phyloP scores from a whole-genome alignment of 2,329 filamentous ascomycete genomes.

The Ophiostoma ips region DNA sequence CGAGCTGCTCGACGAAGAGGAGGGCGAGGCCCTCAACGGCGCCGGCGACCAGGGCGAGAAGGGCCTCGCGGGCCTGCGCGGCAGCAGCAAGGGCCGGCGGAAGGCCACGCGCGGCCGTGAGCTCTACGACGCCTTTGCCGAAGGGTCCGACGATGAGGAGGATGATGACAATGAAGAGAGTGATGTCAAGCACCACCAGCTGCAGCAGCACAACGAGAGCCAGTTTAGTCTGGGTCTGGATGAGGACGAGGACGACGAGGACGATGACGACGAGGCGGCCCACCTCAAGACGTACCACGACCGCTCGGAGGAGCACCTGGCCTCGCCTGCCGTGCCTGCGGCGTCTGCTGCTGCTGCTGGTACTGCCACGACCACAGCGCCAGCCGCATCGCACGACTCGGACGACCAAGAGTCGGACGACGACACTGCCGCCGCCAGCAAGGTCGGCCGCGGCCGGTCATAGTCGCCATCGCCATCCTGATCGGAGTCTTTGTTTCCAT shows the following conservation, averaged over 20 bases:
- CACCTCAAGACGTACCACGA: conserved; percentile 16
- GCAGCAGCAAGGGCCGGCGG: conserved; percentile 28
- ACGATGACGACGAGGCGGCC: conserved; percentile 24
- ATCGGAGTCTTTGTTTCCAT: too few species aligned
- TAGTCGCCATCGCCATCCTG: not conserved
- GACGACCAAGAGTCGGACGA: conserved; percentile 21
- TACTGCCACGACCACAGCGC: conserved; percentile 19
- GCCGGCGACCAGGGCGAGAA: conserved; percentile 24
- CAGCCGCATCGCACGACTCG: conserved; percentile 22
- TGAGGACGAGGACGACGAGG: conserved; percentile 51
- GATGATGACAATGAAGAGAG: conserved; percentile 31
- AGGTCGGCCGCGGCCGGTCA: not conserved
- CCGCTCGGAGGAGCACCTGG: conserved; percentile 14
- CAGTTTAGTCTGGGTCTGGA: conserved; percentile 20
- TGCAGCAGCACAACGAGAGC: not conserved
- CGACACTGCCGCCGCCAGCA: conserved; percentile 10
- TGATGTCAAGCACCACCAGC: not conserved
- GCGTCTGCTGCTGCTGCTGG: conserved; percentile 14
- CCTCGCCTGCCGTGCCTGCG: not conserved
- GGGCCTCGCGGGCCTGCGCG: conserved; percentile 14
- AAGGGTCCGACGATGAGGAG: conserved; percentile 67
- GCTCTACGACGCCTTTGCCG: conserved; percentile 94
- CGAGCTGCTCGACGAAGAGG: conserved; percentile 76
- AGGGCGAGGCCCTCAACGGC: conserved; percentile 42
- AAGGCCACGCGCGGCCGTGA: conserved; percentile 56